phyloP scores from a whole-genome alignment of 2,329 filamentous ascomycete genomes.

The Penicillium sp. region DNA sequence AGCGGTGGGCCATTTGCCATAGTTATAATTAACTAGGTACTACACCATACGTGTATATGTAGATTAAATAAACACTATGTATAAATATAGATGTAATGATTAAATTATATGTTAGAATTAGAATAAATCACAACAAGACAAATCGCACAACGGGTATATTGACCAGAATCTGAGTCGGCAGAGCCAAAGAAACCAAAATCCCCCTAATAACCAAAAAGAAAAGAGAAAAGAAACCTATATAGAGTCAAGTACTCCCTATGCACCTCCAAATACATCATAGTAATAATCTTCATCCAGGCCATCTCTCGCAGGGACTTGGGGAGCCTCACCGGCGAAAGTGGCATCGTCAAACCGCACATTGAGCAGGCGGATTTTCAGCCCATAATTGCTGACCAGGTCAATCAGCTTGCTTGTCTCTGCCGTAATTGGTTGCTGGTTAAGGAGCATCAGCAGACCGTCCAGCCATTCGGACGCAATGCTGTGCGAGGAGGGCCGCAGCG shows the following conservation, averaged over 20 bases:
- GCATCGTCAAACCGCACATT: constrained; percentile 88
- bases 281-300: constrained; percentile 91
- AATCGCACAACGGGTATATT: constrained; percentile 15
- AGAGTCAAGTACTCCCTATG: constrained; percentile 14
- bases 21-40: too few species aligned
- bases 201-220: background rate
- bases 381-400: constrained; percentile 81
- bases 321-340: constrained; percentile 66
- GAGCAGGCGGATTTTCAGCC: constrained; percentile 84
- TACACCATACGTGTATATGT: background rate
- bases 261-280: constrained; percentile 68
- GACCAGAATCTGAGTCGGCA: constrained; percentile 5
- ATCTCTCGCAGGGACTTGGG: constrained; percentile 75
- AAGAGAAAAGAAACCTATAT: background rate
- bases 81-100: background rate
- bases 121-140: background rate
- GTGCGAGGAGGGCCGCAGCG: constrained; percentile 77
- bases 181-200: constrained; percentile 2
- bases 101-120: background rate
- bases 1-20: constrained; percentile 3
- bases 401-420: constrained; percentile 90
- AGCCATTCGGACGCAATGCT: constrained; percentile 93
- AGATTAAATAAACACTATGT: background rate
- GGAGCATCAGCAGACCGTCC: constrained; percentile 88
- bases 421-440: constrained; percentile 96